These are phyloP conservation scores for Hypoxylon sp. DNA, from an alignment of 2,329 filamentous ascomycete species.

Conservation along the genomic window DNA sequence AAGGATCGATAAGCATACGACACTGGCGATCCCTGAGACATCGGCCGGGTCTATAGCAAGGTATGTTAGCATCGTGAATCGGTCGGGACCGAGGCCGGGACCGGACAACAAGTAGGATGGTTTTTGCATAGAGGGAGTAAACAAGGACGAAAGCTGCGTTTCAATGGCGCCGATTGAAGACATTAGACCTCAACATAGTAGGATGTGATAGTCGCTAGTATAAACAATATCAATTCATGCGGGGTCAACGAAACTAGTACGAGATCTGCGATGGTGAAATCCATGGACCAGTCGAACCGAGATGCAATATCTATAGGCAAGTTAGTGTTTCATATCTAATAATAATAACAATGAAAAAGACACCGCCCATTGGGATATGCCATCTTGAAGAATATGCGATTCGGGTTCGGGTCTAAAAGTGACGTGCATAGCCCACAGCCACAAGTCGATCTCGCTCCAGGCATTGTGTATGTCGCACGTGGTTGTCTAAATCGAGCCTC, in stretches of 20 bases:
- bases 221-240: not conserved
- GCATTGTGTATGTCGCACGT: conserved; percentile 3
- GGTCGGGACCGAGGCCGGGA: conserved; percentile 24
- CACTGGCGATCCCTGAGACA: conserved; percentile 7
- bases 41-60: conserved; percentile 3
- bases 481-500: no score
- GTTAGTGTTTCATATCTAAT: not conserved
- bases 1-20: conserved; percentile 32
- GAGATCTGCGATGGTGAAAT: not conserved
- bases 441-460: not conserved
- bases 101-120: not conserved
- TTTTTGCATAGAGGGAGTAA: conserved; percentile 1
- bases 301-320: not conserved
- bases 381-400: no score
- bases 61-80: not conserved
- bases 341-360: no score
- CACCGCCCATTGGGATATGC: no score
- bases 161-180: no score
- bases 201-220: not conserved
- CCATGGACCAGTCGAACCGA: no score
- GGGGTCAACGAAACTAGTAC: not conserved
- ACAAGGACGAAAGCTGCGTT: no score
- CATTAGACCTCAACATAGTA: no score
- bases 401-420: not conserved
- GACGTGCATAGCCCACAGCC: not conserved